Conservation (phyloP, 106 monocot species). For the Iris macrosiphon region DNA sequence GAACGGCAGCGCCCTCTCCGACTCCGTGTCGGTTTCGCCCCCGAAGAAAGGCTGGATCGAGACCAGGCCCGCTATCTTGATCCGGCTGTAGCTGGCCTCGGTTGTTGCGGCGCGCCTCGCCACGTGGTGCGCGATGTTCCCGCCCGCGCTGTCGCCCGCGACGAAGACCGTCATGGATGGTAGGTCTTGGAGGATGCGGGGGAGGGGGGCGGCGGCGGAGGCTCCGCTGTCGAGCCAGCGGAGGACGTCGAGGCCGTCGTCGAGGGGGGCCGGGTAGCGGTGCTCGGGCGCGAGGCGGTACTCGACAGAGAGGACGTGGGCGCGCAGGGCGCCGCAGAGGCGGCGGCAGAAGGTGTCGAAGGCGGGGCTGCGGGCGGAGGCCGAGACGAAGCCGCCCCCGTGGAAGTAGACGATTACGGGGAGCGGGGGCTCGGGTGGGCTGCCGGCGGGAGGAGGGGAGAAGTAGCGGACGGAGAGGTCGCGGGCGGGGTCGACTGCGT, state of each 20-base stretch:
- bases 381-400: conserved; percentile 13
- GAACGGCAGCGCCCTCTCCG: conserved; percentile 26
- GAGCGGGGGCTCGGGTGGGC: neutral
- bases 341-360: conserved; percentile 13
- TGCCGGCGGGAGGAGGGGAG: neutral
- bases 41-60: conserved; percentile 34
- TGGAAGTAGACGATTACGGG: conserved; percentile 16
- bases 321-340: neutral
- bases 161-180: conserved; percentile 12
- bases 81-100: neutral
- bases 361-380: neutral
- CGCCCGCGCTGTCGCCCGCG: conserved; percentile 47
- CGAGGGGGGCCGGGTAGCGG: conserved; percentile 26
- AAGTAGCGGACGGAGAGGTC: conserved; percentile 14
- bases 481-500: conserved; percentile 4
- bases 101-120: neutral
- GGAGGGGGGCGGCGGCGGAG: neutral
- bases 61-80: conserved; percentile 5
- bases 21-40: conserved; percentile 15
- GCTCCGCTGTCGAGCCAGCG: conserved; percentile 13
- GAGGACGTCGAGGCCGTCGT: conserved; percentile 36
- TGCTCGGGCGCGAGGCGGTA: conserved; percentile 40
- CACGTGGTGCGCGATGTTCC: conserved; percentile 38
- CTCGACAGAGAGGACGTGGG: conserved; percentile 24
- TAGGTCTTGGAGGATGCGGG: neutral